Base-by-base conservation (phyloP, 257 asterid species). In the Gentiana macrophylla region DNA sequence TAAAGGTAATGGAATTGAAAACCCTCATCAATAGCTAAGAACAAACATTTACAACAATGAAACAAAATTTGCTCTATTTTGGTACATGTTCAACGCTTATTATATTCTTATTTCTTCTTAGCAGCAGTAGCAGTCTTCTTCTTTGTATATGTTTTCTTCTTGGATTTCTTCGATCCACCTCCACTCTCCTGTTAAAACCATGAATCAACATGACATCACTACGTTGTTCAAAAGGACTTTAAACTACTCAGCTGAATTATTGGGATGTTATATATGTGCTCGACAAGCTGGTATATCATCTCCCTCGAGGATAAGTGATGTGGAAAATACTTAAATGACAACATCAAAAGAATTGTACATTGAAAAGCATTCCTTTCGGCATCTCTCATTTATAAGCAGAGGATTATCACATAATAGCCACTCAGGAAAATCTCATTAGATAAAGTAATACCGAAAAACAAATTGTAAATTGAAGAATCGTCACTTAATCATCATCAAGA, bases 141-240 rank as follows among this genome's bases (percentile, higher is more conserved):
- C 70, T 67, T 79, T 6, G 70, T 52, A 59, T 80, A 59, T 8
- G 74, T 45, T 70, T 86, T 84, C 82, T 68, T 75, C 72, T 75
- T 72, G 35, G 85, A 65, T 35, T 50, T 69, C 51, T 60, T 81
- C 58, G 35, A 56, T 54, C 80, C 84, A 47, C 13, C 59, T 73
- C 91, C 84, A 62, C 75, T 74, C 70, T 81, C 95, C 96, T 86
- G 79, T 47, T 24, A 24, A 24, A 50, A 74, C 37, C 51, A 67
- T 36, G 63, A 35, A 2, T 8, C 46, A 36, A 11, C 15, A 50
- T 15, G 13, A 41, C 8, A 54, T 35, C 61, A 53, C 8, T 47
- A 24, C 24, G 11, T 35, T 12, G 12, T 9, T 44, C 24, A 33
- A 50, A 9, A 44, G 24, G 43, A 5, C 9, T 2, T 41, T 1